Evolutionary conservation across 108 stramenopile genomes (phyloP).

Genomic region (Pseudonitzschia delicatissima): DNA sequence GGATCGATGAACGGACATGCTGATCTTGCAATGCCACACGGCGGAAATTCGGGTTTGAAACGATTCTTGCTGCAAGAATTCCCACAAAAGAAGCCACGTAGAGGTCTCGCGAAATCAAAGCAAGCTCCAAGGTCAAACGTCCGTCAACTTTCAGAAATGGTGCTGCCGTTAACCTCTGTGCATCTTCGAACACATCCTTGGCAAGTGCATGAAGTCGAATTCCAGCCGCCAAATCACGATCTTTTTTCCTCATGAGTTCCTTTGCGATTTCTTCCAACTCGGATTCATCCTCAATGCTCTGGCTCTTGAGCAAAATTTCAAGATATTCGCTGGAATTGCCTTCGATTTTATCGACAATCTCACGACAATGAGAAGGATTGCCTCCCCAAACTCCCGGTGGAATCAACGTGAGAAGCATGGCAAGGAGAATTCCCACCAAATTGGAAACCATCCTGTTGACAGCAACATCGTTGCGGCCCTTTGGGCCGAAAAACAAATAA

Average conservation of each 20-base stretch:
- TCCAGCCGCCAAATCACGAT: not conserved
- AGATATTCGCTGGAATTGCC: no score
- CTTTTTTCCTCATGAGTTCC: no score
- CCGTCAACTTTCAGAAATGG: not conserved
- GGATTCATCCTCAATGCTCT: no score
- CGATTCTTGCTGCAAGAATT: not conserved
- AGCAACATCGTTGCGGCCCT: not conserved
- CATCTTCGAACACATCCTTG: not conserved
- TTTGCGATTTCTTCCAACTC: no score
- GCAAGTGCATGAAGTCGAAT: not conserved
- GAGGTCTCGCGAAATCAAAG: not conserved
- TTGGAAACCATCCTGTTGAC: slow-evolving; percentile 17
- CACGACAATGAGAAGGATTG: slow-evolving; percentile 10
- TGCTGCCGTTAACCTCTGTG: not conserved
- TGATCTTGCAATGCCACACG: no score
- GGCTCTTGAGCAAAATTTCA: no score
- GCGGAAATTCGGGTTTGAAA: no score
- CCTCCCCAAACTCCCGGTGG: slow-evolving; percentile 18
- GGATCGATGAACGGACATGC: no score
- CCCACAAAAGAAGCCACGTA: not conserved
- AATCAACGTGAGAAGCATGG: not conserved
- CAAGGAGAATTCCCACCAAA: slow-evolving; percentile 10
- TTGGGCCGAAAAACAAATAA: not conserved
- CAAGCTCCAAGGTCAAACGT: not conserved
- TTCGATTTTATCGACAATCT: no score